A percentile compares a stretch with the other conserved stretches of the same genome.
phyloP scores from a whole-genome alignment of 2,329 filamentous ascomycete species.

The Fusarium haematococcum region DNA sequence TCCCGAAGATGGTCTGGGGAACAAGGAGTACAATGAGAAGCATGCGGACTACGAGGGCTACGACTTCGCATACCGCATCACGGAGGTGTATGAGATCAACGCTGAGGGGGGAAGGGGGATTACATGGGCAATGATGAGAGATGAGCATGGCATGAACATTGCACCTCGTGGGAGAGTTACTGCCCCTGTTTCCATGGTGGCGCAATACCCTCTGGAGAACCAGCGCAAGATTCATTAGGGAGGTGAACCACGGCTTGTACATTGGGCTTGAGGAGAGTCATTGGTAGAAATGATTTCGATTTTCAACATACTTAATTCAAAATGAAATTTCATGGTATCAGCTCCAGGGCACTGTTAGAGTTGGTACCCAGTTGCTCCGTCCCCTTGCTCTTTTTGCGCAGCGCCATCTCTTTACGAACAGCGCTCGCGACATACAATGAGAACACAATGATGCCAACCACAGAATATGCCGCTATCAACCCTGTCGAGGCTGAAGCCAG shows the following conservation, averaged over 20 bases:
- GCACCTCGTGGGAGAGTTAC: conserved; percentile 6
- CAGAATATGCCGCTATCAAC: background rate
- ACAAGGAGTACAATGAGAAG: conserved; percentile 42
- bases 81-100: conserved; percentile 37
- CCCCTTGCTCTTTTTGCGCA: background rate
- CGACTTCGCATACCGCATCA: conserved; percentile 45
- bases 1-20: conserved; percentile 38
- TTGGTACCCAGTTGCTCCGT: background rate
- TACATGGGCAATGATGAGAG: conserved; percentile 28
- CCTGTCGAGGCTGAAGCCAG: conserved; percentile 53
- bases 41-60: conserved; percentile 43
- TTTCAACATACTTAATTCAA: background rate
- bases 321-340: background rate
- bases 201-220: background rate
- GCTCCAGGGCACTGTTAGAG: background rate
- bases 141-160: conserved; percentile 18
- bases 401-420: background rate
- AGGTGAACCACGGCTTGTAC: background rate
- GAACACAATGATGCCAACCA: background rate
- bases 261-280: background rate
- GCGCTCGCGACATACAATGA: background rate
- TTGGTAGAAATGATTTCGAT: background rate
- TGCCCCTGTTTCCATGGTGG: background rate
- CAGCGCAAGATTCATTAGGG: background rate
- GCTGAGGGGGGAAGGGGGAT: conserved; percentile 14